Evolutionary conservation across 108 stramenopile genomes (phyloP).

Genomic region (Nitzschia sp.): DNA sequence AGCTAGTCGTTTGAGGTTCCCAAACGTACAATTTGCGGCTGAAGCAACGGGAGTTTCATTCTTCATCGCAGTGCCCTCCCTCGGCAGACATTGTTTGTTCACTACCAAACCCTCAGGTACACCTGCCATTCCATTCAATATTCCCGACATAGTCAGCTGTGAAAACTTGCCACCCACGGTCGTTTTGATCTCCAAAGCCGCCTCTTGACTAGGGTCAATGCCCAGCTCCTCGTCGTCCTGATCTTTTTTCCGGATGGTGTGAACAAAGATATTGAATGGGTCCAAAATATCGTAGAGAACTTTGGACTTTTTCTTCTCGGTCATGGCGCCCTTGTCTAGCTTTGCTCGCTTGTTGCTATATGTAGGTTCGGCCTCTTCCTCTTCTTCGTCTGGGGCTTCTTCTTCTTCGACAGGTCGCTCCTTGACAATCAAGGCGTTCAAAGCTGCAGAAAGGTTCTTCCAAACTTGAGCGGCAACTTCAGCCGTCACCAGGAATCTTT

Average conservation of each 20-base stretch:
- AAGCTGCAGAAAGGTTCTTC: no score
- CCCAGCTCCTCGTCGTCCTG: constrained; percentile 32
- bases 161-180: constrained; percentile 57
- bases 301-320: no score
- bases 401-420: no score
- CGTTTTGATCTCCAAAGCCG: constrained; percentile 37
- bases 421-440: no score
- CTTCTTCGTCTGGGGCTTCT: no score
- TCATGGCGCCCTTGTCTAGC: no score
- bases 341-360: no score
- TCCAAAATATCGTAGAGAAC: constrained; percentile 19
- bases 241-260: constrained; percentile 29
- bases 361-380: no score
- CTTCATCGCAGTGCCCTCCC: not conserved
- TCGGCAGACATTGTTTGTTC: constrained; percentile 11
- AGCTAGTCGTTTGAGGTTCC: constrained; percentile 28
- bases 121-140: no score
- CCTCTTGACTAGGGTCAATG: constrained; percentile 24
- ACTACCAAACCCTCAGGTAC: constrained; percentile 62
- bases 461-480: no score
- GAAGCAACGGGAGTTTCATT: constrained; percentile 22
- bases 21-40: constrained; percentile 22
- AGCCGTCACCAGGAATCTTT: no score
- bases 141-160: constrained; percentile 63
- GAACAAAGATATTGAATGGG: constrained; percentile 34